These are phyloP conservation scores for Clonostachys byssicola DNA, from an alignment of 2,329 filamentous ascomycete genomes.

Conservation along the genomic window DNA sequence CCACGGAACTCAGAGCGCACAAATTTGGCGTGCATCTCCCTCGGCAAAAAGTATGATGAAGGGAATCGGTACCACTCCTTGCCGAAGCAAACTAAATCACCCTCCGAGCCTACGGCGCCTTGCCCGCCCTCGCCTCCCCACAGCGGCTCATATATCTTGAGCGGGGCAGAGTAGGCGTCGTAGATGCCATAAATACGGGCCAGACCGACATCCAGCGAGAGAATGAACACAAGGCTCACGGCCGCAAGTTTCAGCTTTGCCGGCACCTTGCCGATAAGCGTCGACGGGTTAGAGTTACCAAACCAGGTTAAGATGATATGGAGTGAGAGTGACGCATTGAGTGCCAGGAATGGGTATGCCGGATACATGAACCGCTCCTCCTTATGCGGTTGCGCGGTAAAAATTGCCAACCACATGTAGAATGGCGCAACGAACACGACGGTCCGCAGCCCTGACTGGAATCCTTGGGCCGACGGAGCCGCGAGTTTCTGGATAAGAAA, in stretches of 20 bases:
- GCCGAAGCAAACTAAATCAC: constrained; percentile 78
- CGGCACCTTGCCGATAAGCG: constrained; percentile 67
- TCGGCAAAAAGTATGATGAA: constrained; percentile 84
- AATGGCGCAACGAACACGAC: constrained; percentile 79
- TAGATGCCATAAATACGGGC: constrained; percentile 74
- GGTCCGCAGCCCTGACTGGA: constrained; percentile 69
- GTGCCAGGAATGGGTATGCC: constrained; percentile 81
- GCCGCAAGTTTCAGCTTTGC: constrained; percentile 66
- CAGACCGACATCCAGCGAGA: constrained; percentile 62
- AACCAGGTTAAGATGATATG: constrained; percentile 76
- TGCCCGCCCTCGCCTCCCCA: constrained; percentile 44
- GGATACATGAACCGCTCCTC: constrained; percentile 99
- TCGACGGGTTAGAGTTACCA: constrained; percentile 64
- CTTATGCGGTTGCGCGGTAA: constrained; percentile 91
- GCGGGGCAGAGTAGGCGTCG: constrained; percentile 78
- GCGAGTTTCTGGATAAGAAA: constrained; percentile 69
- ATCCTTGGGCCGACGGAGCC: constrained; percentile 55
- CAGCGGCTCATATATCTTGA: constrained; percentile 66
- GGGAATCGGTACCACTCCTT: constrained; percentile 99
- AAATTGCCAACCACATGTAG: constrained; percentile 91
- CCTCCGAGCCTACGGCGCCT: constrained; percentile 47
- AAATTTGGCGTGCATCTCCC: constrained; percentile 82
- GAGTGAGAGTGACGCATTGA: constrained; percentile 82
- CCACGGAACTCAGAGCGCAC: constrained; percentile 87
- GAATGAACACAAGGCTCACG: constrained; percentile 56